A percentile compares a stretch with the other conserved stretches of the same genome.
Conservation (phyloP, 805 yeast genomes). For the Henningerozyma blattae region DNA sequence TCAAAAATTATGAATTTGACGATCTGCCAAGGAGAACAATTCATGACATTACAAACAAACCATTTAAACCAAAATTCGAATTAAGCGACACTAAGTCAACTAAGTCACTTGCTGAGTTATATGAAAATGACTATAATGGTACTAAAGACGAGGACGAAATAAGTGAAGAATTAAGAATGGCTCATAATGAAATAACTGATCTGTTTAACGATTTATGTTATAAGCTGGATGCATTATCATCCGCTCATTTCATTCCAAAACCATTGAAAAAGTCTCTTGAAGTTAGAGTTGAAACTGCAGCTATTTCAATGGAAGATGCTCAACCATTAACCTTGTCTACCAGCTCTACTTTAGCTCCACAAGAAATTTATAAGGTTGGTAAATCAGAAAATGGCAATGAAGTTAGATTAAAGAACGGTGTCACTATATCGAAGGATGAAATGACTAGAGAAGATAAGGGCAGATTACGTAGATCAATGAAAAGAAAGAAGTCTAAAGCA, state of each 20-base stretch:
- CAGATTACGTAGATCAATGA: slow-evolving; percentile 74
- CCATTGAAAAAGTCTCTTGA: slow-evolving; percentile 72
- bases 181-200: slow-evolving; percentile 67
- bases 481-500: slow-evolving; percentile 61
- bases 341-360: slow-evolving; percentile 81
- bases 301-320: slow-evolving; percentile 90
- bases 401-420: slow-evolving; percentile 63
- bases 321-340: slow-evolving; percentile 77
- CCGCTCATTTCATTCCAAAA: slow-evolving; percentile 92
- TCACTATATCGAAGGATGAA: slow-evolving; percentile 72
- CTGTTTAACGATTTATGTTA: slow-evolving; percentile 51
- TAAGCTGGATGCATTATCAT: slow-evolving; percentile 76
- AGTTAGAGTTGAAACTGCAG: slow-evolving; percentile 70
- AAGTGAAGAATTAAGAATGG: slow-evolving; percentile 52
- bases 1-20: slow-evolving; percentile 64
- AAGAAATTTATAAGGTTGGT: slow-evolving; percentile 62
- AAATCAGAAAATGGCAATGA: slow-evolving; percentile 41
- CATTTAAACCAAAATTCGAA: slow-evolving; percentile 39
- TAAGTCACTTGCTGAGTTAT: slow-evolving; percentile 82
- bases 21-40: slow-evolving; percentile 69
- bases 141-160: slow-evolving; percentile 35
- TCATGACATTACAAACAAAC: slow-evolving; percentile 50
- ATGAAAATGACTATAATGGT: slow-evolving; percentile 74
- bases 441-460: slow-evolving; percentile 75
- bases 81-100: slow-evolving; percentile 74